Evolutionary conservation across 805 yeast species (phyloP).

Genomic region (Starmerella powellii): DNA sequence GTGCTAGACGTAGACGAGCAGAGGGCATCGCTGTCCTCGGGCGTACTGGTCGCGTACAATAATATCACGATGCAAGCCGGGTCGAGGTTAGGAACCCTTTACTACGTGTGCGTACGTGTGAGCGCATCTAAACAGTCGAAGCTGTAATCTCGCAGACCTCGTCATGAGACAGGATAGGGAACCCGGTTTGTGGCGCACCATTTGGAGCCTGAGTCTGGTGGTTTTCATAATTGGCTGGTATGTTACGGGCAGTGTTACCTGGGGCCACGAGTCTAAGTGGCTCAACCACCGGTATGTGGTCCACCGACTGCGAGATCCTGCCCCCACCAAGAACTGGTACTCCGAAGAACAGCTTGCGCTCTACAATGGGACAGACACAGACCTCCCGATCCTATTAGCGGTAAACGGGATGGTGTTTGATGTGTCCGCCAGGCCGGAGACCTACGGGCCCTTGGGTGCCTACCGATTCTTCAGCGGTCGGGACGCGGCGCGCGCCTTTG

Average conservation of each 20-base stretch:
- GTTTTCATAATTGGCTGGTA: conserved; percentile 13
- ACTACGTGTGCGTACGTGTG: not conserved
- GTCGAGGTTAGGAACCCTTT: not conserved
- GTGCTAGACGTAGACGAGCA: conserved; percentile 4
- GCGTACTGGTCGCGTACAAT: not conserved
- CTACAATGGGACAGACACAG: conserved; percentile 41
- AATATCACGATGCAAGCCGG: not conserved
- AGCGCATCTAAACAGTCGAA: not conserved
- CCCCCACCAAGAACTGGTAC: conserved; percentile 25
- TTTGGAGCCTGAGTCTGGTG: conserved; percentile 11
- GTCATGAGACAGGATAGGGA: too few relatives aligned
- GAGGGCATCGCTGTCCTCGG: conserved; percentile 15
- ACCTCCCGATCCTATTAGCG: conserved; percentile 45
- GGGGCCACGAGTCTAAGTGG: conserved; percentile 51
- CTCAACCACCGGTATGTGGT: conserved; percentile 35
- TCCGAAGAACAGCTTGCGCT: conserved; percentile 37
- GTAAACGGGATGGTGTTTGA: conserved; percentile 53
- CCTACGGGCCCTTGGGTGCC: conserved; percentile 50
- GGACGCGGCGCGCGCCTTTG: conserved; percentile 58
- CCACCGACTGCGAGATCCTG: conserved; percentile 23
- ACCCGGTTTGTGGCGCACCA: conserved; percentile 12
- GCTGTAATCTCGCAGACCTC: too few relatives aligned
- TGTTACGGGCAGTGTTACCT: conserved; percentile 44
- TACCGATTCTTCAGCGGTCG: conserved; percentile 49
- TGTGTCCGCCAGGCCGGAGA: conserved; percentile 38